Conservation (phyloP, 495 filamentous ascomycete species). For the Clohesyomyces aquaticus region DNA sequence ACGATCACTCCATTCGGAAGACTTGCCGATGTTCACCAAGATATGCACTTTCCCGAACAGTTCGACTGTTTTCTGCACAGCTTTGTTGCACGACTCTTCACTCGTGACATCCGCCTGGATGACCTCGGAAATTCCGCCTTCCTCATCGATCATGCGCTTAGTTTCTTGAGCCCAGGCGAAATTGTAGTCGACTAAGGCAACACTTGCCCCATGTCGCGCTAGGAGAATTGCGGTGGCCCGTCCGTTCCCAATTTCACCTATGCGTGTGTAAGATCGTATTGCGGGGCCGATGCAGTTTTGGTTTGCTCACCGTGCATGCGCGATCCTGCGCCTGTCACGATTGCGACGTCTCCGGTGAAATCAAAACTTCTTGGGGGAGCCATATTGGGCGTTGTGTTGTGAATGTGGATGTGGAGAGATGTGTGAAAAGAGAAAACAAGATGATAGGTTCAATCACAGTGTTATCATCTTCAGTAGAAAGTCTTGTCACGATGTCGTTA, state of each 20-base stretch:
- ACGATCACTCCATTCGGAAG: neutral
- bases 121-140: constrained; percentile 43
- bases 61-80: constrained; percentile 35
- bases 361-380: constrained; percentile 5
- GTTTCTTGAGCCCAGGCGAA: constrained; percentile 28
- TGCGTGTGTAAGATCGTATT: neutral
- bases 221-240: constrained; percentile 33
- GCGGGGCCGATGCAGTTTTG: neutral
- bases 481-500: too few species aligned
- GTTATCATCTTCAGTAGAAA: too few species aligned
- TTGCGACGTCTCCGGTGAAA: constrained; percentile 17
- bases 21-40: constrained; percentile 41
- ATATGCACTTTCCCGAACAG: constrained; percentile 40
- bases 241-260: constrained; percentile 33
- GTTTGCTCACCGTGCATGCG: constrained; percentile 2
- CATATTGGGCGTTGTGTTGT: too few species aligned
- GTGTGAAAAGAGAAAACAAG: neutral
- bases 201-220: constrained; percentile 23
- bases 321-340: constrained; percentile 16
- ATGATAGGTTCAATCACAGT: neutral
- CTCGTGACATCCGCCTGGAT: constrained; percentile 41
- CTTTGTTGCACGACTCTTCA: constrained; percentile 42
- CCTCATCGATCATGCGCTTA: constrained; percentile 31
- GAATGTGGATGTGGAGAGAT: neutral
- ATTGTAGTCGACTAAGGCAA: constrained; percentile 28